These are phyloP conservation scores for Cenchrus americanus DNA, from an alignment of 176 grass and related monocot species.

Conservation along the genomic window DNA sequence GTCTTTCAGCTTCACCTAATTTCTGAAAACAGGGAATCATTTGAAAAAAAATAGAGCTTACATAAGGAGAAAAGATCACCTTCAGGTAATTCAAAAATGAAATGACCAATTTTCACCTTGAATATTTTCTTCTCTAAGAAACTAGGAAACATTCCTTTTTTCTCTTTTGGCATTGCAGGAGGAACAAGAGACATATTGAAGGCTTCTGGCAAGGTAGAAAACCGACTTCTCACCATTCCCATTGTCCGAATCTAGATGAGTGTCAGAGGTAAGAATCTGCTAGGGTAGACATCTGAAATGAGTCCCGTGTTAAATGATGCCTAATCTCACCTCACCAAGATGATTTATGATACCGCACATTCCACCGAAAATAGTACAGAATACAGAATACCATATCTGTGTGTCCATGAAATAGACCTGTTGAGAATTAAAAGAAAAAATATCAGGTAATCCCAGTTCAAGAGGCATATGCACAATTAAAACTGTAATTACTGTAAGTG, in stretches of 20 bases:
- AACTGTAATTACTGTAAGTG: conserved; percentile 3
- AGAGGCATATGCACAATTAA: conserved; percentile 34
- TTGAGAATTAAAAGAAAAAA: conserved; percentile 43
- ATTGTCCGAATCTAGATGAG: conserved; percentile 89
- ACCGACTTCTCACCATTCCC: conserved; percentile 97
- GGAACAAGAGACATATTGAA: conserved; percentile 90
- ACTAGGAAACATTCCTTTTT: conserved; percentile 54
- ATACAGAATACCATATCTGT: conserved; percentile 99
- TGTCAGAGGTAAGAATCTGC: conserved; percentile 33
- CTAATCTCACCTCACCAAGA: conserved; percentile 86
- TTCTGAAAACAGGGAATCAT: conserved; percentile 48
- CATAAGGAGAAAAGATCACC: conserved; percentile 22
- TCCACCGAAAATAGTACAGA: conserved; percentile 96
- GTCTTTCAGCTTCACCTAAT: conserved; percentile 64
- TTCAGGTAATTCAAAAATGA: conserved; percentile 10
- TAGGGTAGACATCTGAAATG: conserved; percentile 26
- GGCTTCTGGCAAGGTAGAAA: conserved; percentile 77
- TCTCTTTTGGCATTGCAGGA: conserved; percentile 58
- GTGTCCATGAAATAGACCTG: conserved; percentile 99
- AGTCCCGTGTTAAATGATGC: conserved; percentile 9
- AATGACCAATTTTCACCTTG: conserved; percentile 65
- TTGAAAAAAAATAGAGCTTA: conserved; percentile 30
- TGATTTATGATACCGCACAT: conserved; percentile 94
- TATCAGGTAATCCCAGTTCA: neutral
- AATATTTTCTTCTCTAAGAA: conserved; percentile 85